Base-by-base conservation (phyloP, 306 rosid species). In the Quercus bicolor region DNA sequence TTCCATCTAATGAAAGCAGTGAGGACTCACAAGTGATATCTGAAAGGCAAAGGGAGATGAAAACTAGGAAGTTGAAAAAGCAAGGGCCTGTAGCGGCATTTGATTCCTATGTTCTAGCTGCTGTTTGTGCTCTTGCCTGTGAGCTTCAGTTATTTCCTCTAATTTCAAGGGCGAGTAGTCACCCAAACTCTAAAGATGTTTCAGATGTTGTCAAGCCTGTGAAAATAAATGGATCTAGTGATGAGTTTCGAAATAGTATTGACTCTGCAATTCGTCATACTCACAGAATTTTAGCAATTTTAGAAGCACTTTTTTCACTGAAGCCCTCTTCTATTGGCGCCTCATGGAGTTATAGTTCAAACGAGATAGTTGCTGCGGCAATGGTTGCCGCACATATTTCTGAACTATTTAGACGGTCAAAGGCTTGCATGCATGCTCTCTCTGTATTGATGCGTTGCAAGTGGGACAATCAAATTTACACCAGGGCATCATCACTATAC, bases 341-440 rank as follows among this genome's bases (percentile, higher is more conserved):
- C n/a, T 90, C 97, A 5, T 92, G 98, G 97, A 92, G 92, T 88
- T 93, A 87, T 88, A 92, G 98, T 85, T 94, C 98, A 61, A 92
- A 91, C 71, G 98, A 94, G 88, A 94, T 94, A 79, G 97, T 94
- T 80, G 98, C 98, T 61, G 98, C 98, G 81, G 98, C 98, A n/a
- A 94, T 94, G 98, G 98, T 94, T 85, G 98, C 98, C 4, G 98
- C 98, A 23, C 98, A 94, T 85, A 89, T 94, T 81, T 92, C 98
- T 78, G 98, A 94, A 71, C 82, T 94, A 81, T 94, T 94, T 79
- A 87, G 98, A 81, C 88, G 86, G 74, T 94, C 98, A 57, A 94
- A 92, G 84, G 98, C 98, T 85, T 94, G 98, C 87, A 94, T 91
- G 98, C 97, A 84, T 87, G 95, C 98, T 56, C 89, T 94, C 56